Evolutionary conservation across 2,329 filamentous ascomycete genomes (phyloP).

Genomic region (Penicillium olsonii): DNA sequence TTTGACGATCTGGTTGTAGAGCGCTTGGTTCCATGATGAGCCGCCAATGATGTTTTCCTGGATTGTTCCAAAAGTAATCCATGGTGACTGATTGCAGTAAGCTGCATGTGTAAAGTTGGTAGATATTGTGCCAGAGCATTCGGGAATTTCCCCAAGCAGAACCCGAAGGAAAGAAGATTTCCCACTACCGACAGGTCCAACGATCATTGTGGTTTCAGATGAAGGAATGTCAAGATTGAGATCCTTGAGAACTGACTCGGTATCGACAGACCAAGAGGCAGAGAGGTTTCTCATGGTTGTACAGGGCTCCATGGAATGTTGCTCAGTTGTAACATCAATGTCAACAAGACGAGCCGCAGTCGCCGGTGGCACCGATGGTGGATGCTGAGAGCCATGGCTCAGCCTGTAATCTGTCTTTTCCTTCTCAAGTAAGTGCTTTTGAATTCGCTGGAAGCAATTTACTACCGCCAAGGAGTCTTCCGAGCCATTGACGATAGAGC

Average conservation of each 20-base stretch:
- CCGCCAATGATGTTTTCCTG: constrained; percentile 17
- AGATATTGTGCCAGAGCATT: constrained; percentile 15
- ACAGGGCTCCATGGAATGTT: neutral
- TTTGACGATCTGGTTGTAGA: constrained; percentile 15
- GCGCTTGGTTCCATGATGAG: constrained; percentile 12
- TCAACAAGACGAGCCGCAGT: constrained; percentile 1
- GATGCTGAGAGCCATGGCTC: neutral
- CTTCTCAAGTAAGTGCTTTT: constrained; percentile 16
- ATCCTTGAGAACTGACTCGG: constrained; percentile 14
- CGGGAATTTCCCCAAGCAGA: constrained; percentile 17
- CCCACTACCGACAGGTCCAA: constrained; percentile 22
- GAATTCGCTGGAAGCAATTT: constrained; percentile 24
- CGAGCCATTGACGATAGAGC: constrained; percentile 14
- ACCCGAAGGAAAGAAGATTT: constrained; percentile 22
- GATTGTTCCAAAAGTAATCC: constrained; percentile 20
- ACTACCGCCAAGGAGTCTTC: constrained; percentile 19
- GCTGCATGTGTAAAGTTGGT: constrained; percentile 16
- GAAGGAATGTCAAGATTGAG: constrained; percentile 12
- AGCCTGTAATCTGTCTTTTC: constrained; percentile 16
- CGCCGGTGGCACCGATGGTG: neutral
- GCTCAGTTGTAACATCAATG: neutral
- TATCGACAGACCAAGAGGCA: constrained; percentile 16
- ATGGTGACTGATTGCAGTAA: constrained; percentile 23
- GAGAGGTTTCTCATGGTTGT: constrained; percentile 10
- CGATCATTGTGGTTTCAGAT: constrained; percentile 17